Percentiles rank a stretch among this genome's conserved stretches.
Evolutionary conservation across 176 grass and related monocot species (phyloP).

Genomic region (Raddia distichophylla): DNA sequence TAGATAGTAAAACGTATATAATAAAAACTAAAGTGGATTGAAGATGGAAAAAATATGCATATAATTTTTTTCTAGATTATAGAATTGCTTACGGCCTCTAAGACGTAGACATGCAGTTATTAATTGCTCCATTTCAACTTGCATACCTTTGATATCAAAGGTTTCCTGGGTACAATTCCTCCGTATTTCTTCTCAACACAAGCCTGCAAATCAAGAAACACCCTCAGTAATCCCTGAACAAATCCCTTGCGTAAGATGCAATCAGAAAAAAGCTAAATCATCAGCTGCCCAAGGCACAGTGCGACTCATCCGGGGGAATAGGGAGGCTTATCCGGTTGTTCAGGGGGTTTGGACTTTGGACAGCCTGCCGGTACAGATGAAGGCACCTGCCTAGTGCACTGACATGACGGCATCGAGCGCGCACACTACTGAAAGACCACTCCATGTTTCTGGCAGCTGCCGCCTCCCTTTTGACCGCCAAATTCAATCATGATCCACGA

Average conservation of each 20-base stretch:
- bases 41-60: neutral
- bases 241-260: neutral
- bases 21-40: neutral
- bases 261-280: neutral
- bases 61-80: no score
- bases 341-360: constrained; percentile 1
- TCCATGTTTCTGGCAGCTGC: constrained; percentile 20
- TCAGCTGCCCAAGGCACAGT: neutral
- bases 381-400: constrained; percentile 21
- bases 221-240: neutral
- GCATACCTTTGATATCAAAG: constrained; percentile 86
- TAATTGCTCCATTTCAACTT: no score
- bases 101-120: no score
- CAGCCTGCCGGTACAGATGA: constrained; percentile 29
- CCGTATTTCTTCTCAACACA: constrained; percentile 75
- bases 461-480: constrained; percentile 13
- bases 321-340: constrained; percentile 37
- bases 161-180: constrained; percentile 83
- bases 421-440: constrained; percentile 3
- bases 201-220: constrained; percentile 38
- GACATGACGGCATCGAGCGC: constrained; percentile 25
- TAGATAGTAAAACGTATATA: neutral
- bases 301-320: neutral
- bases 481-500: constrained; percentile 6
- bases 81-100: no score